These are phyloP conservation scores for Eremochloa ophiuroides DNA, from an alignment of 176 grass and related monocot genomes.

Conservation along the genomic window DNA sequence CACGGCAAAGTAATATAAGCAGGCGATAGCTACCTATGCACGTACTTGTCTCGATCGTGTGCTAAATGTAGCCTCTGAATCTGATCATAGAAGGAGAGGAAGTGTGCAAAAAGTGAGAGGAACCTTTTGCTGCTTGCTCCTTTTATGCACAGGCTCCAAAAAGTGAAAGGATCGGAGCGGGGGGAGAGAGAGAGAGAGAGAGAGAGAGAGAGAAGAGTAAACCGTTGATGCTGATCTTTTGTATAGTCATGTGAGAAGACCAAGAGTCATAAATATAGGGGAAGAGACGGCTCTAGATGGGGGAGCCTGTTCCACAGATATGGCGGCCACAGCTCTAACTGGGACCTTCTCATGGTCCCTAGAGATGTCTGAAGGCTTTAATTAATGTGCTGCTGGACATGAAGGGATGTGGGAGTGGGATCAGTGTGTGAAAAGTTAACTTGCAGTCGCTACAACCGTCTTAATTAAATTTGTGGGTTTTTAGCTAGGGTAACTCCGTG, in stretches of 20 bases:
- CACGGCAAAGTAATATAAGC: not conserved
- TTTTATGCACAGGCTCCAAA: not conserved
- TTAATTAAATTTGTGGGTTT: not conserved
- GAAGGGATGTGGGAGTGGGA: not conserved
- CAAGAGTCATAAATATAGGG: conserved; percentile 35
- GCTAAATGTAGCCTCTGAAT: conserved; percentile 8
- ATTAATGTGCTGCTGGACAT: not conserved
- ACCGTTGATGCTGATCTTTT: conserved; percentile 26
- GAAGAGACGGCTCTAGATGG: conserved; percentile 12
- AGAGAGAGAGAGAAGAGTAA: conserved; percentile 3
- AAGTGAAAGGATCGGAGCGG: not conserved
- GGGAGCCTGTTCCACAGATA: conserved; percentile 1
- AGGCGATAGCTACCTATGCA: not conserved
- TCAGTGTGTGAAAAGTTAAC: not conserved
- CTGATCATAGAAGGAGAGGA: not conserved
- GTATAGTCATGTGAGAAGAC: conserved; percentile 10
- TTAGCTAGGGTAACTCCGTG: not conserved
- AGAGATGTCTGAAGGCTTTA: not conserved
- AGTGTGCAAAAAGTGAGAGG: conserved; percentile 19
- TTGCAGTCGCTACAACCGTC: not conserved
- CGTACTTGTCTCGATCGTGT: not conserved
- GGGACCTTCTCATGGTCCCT: not conserved
- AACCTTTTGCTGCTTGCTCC: not conserved
- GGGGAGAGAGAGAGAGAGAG: not conserved
- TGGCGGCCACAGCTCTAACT: conserved; percentile 4